Evolutionary conservation across 2,329 filamentous ascomycete genomes (phyloP), one percentile per base, ranked within the genome.

Genomic region (Arthrinium phaeospermum): DNA sequence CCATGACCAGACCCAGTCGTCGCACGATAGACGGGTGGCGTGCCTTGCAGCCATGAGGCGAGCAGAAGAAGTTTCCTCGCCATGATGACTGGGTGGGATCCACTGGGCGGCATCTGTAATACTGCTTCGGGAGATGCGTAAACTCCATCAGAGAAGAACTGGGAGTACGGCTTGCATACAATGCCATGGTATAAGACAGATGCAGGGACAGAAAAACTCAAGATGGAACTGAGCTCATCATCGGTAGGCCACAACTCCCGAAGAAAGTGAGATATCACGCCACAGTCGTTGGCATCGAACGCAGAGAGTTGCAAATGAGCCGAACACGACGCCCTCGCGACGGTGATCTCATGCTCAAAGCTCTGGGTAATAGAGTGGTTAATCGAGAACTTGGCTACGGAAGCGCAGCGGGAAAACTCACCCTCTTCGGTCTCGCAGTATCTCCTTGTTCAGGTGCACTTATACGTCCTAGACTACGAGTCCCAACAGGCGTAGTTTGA

Each of bases 41-140:
- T 77, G 75, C 34, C 47, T 57, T 86, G 83, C 1, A 86, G 73
- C 37, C 80, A 81, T 0, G 77, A 78, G 1, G 80, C 82, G 0
- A 87, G 71, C 2, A 80, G 68, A 2, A 88, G 77, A 70, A 87
- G 77, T 30, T 81, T 79, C 14, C 80, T 79, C 0, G 85, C 84
- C n/a, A 87, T 76, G 0, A 85, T 73, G 0, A 84, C 81, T 0
- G 85, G 85, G 72, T 85, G 83, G 3, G 77, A 19, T 3, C 57
- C 34, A 22, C n/a, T 30, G 13, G 14, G 12, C 0, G 69, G 72
- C 12, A 37, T 19, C 19, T 45, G 22, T 4, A 45, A 75, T 5
- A 75, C 67, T 77, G 19, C 68, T 67, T 72, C 53, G 71, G 61
- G 73, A 73, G 73, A 75, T 68, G 53, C 73, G 70, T 8, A 73